phyloP scores from a whole-genome alignment of 352 stramenopile species.

The Thalassiosira livingstoniorum region DNA sequence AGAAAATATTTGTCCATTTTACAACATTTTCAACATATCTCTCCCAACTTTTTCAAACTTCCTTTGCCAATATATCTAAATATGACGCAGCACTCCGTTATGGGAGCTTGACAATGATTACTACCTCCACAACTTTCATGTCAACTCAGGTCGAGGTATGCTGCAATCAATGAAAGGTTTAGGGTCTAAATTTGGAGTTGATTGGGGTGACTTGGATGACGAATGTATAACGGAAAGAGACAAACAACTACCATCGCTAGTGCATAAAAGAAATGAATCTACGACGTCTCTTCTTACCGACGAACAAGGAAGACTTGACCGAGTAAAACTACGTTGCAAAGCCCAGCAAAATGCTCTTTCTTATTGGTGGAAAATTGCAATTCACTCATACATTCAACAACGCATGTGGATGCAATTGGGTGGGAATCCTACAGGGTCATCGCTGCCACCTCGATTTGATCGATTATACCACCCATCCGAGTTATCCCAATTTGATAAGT shows the following conservation, averaged over 20 bases:
- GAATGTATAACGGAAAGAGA: conserved; percentile 26
- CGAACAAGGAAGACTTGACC: conserved; percentile 56
- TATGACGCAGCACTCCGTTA: conserved; percentile 77
- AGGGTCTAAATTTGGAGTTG: conserved; percentile 70
- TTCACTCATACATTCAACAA: conserved; percentile 82
- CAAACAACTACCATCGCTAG: conserved; percentile 8
- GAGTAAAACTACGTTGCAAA: conserved; percentile 70
- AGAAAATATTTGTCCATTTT: too few relatives aligned
- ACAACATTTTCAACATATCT: too few relatives aligned
- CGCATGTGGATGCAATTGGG: conserved; percentile 83
- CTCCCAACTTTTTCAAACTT: conserved; percentile 81
- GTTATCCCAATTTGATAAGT: conserved; percentile 73
- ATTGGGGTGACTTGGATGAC: conserved; percentile 66
- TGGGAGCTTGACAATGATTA: conserved; percentile 90
- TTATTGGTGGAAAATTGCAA: conserved; percentile 80
- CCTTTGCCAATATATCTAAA: too few relatives aligned
- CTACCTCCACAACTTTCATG: conserved; percentile 89
- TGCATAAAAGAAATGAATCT: conserved; percentile 34
- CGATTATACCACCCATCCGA: conserved; percentile 66
- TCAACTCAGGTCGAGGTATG: conserved; percentile 65
- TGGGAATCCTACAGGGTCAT: conserved; percentile 47
- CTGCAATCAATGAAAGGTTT: conserved; percentile 82
- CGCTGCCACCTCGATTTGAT: conserved; percentile 78
- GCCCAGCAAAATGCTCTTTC: conserved; percentile 78
- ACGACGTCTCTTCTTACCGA: conserved; percentile 25